phyloP scores from a whole-genome alignment of 202 grass and related monocot genomes.

The Zoysia matrella region DNA sequence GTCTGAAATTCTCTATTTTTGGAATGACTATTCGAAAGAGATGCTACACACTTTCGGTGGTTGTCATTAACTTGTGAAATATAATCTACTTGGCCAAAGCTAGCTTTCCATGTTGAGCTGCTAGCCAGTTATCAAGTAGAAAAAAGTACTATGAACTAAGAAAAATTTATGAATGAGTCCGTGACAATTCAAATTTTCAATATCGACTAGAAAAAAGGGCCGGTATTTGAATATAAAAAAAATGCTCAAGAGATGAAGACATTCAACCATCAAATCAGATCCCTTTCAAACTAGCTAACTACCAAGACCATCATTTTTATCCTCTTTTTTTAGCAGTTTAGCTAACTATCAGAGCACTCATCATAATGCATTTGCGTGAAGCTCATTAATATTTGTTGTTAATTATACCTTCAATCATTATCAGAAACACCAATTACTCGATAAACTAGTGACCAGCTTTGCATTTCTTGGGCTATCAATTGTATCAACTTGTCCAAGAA shows the following conservation, averaged over 20 bases:
- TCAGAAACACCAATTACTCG: background rate
- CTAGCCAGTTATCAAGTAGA: background rate
- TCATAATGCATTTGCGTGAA: background rate
- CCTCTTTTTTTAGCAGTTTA: too few relatives aligned
- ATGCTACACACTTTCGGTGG: conserved; percentile 19
- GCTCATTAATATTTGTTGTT: conserved; percentile 37
- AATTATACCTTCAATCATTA: background rate
- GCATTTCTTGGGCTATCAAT: background rate
- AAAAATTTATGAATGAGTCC: background rate
- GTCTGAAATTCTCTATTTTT: background rate
- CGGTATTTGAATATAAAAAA: conserved; percentile 6
- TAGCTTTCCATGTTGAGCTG: background rate
- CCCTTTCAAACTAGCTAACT: background rate
- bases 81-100: background rate
- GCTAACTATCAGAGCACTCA: background rate
- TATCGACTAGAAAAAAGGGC: background rate
- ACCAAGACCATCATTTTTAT: background rate
- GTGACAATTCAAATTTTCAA: background rate
- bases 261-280: background rate
- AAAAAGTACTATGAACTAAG: background rate
- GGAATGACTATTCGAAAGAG: conserved; percentile 1
- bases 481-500: conserved; percentile 36
- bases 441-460: background rate
- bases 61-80: conserved; percentile 9
- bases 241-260: background rate